Percentiles rank a stretch among this genome's conserved stretches.
These are phyloP conservation scores for Dimocarpus longan DNA, from an alignment of 345 rosid species.

Conservation along the genomic window DNA sequence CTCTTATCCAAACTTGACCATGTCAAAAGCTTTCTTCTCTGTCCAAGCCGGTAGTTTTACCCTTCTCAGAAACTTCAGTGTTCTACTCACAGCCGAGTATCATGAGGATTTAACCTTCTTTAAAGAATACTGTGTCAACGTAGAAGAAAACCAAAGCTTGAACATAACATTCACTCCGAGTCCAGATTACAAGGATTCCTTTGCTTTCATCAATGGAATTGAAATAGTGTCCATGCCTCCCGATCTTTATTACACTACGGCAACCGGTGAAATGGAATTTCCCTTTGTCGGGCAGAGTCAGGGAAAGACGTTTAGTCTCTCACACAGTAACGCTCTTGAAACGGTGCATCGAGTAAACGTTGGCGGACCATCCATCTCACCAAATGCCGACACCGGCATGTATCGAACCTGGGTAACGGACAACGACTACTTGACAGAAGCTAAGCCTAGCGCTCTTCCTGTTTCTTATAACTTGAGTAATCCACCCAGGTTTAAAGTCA, in stretches of 20 bases:
- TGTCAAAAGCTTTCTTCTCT: constrained; percentile 26
- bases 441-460: not conserved
- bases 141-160: not conserved
- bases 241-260: not conserved
- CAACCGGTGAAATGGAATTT: not conserved
- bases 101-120: not conserved
- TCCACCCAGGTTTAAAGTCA: not conserved
- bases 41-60: constrained; percentile 18
- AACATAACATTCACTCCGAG: not conserved
- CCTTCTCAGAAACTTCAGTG: constrained; percentile 12
- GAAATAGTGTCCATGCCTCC: constrained; percentile 9
- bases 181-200: not conserved
- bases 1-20: not conserved
- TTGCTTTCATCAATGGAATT: constrained; percentile 2
- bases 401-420: constrained; percentile 35
- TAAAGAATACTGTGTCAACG: not conserved
- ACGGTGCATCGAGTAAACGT: constrained; percentile 35
- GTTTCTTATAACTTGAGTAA: rapidly evolving
- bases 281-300: not conserved
- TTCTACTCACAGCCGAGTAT: not conserved
- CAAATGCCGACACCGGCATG: constrained; percentile 19
- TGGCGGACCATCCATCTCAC: not conserved
- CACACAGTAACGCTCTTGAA: constrained; percentile 24
- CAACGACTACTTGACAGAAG: not conserved
- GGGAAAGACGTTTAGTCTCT: not conserved